These are phyloP conservation scores for Debaryomyces nepalensis DNA, from an alignment of 1,139 yeast genomes.

Conservation along the genomic window DNA sequence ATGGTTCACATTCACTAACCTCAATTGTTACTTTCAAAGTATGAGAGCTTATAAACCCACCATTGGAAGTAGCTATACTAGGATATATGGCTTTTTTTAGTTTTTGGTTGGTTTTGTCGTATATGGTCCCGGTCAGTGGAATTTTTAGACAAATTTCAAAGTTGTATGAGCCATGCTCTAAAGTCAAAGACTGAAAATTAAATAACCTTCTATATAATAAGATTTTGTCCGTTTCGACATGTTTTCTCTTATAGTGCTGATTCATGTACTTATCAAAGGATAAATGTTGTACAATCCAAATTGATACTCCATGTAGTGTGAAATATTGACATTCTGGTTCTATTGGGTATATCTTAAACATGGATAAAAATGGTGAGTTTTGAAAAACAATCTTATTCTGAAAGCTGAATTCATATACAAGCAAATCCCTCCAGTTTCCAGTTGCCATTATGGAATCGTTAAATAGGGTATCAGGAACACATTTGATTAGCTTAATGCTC, in stretches of 20 bases:
- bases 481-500: conserved; percentile 16
- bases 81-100: conserved; percentile 19
- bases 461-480: conserved; percentile 15
- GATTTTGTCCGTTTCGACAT: conserved; percentile 17
- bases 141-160: conserved; percentile 11
- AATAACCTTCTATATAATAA: conserved; percentile 14
- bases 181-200: conserved; percentile 12
- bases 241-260: conserved; percentile 8
- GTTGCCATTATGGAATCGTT: conserved; percentile 18
- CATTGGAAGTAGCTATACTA: conserved; percentile 12
- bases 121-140: conserved; percentile 8
- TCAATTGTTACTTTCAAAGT: conserved; percentile 19
- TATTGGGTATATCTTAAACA: conserved; percentile 17
- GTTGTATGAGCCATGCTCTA: conserved; percentile 8
- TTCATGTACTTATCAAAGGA: conserved; percentile 13
- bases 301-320: conserved; percentile 16
- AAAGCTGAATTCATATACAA: conserved; percentile 23
- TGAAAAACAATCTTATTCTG: conserved; percentile 24
- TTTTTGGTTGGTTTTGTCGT: conserved; percentile 7
- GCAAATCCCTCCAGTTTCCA: conserved; percentile 26
- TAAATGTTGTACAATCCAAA: conserved; percentile 18
- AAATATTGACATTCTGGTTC: conserved; percentile 14
- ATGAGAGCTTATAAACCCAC: conserved; percentile 19
- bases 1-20: conserved; percentile 16
- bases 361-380: conserved; percentile 14